These are phyloP conservation scores for Durio zibethinus DNA, from an alignment of 345 rosid genomes.

Conservation along the genomic window DNA sequence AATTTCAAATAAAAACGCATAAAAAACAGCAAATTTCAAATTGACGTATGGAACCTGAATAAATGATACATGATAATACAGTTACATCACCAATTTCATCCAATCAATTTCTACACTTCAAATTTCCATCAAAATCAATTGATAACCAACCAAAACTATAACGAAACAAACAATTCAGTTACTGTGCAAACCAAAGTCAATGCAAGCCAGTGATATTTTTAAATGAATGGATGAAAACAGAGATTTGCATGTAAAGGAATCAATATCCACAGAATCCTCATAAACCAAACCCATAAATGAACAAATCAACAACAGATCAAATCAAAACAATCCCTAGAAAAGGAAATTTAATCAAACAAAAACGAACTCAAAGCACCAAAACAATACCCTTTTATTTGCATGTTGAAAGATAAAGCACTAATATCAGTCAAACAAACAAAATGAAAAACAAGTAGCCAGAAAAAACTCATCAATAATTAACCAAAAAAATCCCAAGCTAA, in stretches of 20 bases:
- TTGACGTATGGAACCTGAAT: not conserved
- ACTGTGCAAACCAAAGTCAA: not conserved
- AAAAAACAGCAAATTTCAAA: not conserved
- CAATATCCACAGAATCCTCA: too few species aligned
- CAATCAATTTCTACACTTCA: not conserved
- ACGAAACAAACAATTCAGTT: not conserved
- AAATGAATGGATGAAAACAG: too few species aligned
- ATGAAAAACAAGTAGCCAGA: too few species aligned
- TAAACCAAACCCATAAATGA: too few species aligned
- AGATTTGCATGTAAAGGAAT: too few species aligned
- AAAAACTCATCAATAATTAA: too few species aligned
- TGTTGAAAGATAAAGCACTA: not conserved
- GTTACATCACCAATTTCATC: not conserved
- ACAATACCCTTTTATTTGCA: not conserved
- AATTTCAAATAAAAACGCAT: not conserved
- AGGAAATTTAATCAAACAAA: too few species aligned
- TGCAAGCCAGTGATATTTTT: too few species aligned
- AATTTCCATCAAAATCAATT: not conserved
- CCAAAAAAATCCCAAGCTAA: not conserved
- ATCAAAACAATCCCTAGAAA: not conserved
- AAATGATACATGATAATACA: not conserved
- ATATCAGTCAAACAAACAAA: not conserved
- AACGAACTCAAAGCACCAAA: not conserved
- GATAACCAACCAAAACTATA: too few species aligned
- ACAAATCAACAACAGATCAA: not conserved